Evolutionary conservation across 768 basidiomycete species (phyloP).

Genomic region (Butyriboletus loyo): DNA sequence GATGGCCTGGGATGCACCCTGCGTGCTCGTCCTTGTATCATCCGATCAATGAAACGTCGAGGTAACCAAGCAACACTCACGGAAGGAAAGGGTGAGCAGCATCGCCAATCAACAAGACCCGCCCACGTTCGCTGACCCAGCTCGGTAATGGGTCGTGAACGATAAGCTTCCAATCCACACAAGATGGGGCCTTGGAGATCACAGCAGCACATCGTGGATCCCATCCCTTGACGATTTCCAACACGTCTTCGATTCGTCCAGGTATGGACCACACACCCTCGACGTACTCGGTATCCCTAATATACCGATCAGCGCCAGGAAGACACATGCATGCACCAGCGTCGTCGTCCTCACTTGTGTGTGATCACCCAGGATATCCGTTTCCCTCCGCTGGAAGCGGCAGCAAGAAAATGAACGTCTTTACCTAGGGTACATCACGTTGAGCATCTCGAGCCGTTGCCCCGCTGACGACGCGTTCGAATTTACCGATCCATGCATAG

Average conservation of each 20-base stretch:
- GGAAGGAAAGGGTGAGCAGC: constrained; percentile 33
- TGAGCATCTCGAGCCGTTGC: background rate
- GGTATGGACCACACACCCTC: constrained; percentile 19
- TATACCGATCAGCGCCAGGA: background rate
- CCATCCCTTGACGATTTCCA: constrained; percentile 21
- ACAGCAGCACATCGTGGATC: constrained; percentile 26
- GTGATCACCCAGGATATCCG: constrained; percentile 22
- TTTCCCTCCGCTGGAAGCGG: constrained; percentile 11
- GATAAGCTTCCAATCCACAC: constrained; percentile 40
- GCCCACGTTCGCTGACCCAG: constrained; percentile 33
- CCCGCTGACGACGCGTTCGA: background rate
- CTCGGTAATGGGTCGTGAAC: constrained; percentile 35
- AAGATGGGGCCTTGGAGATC: constrained; percentile 23
- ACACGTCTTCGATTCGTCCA: constrained; percentile 22
- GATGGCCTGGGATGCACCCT: constrained; percentile 41
- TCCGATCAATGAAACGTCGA: background rate
- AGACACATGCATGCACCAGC: background rate
- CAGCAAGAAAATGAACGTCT: constrained; percentile 23
- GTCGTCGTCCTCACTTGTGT: constrained; percentile 18
- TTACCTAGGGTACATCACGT: background rate
- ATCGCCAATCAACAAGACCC: constrained; percentile 28
- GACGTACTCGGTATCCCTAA: constrained; percentile 20
- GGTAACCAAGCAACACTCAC: constrained; percentile 6
- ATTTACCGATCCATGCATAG: constrained; percentile 25
- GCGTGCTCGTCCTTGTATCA: constrained; percentile 13